These are phyloP conservation scores for Nakazawaea wyomingensis DNA, from an alignment of 805 yeast species.

Conservation along the genomic window DNA sequence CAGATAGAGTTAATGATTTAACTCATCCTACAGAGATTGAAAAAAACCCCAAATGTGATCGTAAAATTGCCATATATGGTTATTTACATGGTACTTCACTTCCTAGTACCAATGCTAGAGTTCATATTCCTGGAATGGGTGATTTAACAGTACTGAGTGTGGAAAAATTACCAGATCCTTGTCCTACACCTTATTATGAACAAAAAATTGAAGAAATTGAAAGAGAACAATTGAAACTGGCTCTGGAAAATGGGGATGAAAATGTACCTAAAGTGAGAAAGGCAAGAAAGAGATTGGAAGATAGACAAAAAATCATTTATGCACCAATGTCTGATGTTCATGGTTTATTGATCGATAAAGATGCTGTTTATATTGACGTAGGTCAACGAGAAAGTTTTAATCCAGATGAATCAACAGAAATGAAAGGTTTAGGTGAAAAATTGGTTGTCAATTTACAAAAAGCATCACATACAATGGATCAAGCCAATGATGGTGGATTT, in stretches of 20 bases:
- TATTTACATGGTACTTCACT: constrained; percentile 92
- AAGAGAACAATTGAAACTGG: constrained; percentile 63
- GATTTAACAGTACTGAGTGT: constrained; percentile 71
- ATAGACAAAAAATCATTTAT: constrained; percentile 86
- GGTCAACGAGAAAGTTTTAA: constrained; percentile 31
- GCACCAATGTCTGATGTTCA: constrained; percentile 99
- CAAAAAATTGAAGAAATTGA: constrained; percentile 79
- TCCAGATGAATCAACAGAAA: constrained; percentile 22
- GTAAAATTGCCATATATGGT: constrained; percentile 90
- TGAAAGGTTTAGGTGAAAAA: constrained; percentile 77
- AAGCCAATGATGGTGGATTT: constrained; percentile 52
- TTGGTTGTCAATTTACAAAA: constrained; percentile 78
- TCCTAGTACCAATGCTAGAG: constrained; percentile 58
- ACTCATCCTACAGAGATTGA: constrained; percentile 87
- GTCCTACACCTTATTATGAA: constrained; percentile 94
- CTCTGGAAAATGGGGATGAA: constrained; percentile 59
- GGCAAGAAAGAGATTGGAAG: constrained; percentile 83
- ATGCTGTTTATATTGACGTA: constrained; percentile 91
- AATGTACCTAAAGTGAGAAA: constrained; percentile 40
- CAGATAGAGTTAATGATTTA: constrained; percentile 84
- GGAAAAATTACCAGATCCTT: constrained; percentile 95
- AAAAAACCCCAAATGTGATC: constrained; percentile 74
- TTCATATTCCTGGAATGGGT: constrained; percentile 95
- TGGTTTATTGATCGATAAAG: constrained; percentile 94
- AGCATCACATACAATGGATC: constrained; percentile 55